phyloP scores from a whole-genome alignment of 1,284 basidiomycete species.

The Cryptococcus depauperatus region DNA sequence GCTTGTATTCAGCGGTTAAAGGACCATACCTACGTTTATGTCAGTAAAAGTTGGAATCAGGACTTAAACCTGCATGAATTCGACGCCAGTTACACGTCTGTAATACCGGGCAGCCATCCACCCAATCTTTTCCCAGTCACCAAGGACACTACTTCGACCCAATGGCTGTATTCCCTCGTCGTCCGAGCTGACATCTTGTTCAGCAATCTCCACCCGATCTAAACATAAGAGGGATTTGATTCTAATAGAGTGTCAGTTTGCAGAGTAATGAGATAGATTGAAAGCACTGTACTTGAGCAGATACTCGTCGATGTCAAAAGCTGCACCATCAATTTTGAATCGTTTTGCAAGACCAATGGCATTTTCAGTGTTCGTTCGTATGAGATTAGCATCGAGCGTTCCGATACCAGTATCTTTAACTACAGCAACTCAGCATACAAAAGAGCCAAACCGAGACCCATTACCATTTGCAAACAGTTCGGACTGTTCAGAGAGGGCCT shows the following conservation, averaged over 20 bases:
- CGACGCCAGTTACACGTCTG: constrained; percentile 41
- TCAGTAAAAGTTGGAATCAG: not conserved
- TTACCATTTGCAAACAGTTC: constrained; percentile 24
- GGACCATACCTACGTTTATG: constrained; percentile 31
- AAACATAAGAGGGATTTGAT: constrained; percentile 31
- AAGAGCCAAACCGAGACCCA: not conserved
- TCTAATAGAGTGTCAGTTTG: constrained; percentile 13
- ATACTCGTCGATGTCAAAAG: constrained; percentile 48
- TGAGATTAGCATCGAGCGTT: constrained; percentile 43
- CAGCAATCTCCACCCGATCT: constrained; percentile 17
- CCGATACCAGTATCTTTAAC: constrained; percentile 32
- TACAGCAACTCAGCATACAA: constrained; percentile 3
- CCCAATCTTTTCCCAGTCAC: constrained; percentile 43
- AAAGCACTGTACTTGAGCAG: constrained; percentile 31
- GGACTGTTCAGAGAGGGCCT: constrained; percentile 14
- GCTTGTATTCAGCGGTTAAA: constrained; percentile 19
- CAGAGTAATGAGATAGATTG: not conserved
- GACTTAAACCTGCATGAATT: constrained; percentile 45
- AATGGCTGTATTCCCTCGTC: constrained; percentile 16
- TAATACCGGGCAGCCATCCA: constrained; percentile 41
- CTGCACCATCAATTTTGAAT: constrained; percentile 40
- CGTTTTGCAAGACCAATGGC: constrained; percentile 32
- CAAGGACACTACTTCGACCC: constrained; percentile 19
- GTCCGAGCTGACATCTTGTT: constrained; percentile 19
- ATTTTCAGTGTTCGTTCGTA: constrained; percentile 26